Base-by-base conservation (phyloP, 2,329 filamentous ascomycete species). In the Neopestalotiopsis clavispora region DNA sequence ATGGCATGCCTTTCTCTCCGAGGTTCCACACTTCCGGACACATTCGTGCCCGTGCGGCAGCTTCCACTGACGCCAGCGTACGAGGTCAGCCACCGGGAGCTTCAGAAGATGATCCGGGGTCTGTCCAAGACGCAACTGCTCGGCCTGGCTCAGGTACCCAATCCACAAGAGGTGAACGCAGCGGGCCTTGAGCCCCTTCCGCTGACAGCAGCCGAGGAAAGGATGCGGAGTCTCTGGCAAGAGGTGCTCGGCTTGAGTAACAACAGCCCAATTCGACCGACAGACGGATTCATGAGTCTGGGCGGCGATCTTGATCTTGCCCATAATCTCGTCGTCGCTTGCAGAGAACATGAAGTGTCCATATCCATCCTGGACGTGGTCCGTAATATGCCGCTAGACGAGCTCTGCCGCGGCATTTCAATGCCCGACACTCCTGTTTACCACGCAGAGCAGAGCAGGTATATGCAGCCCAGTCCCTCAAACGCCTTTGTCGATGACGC, bases 41-140 rank as follows among this genome's bases (percentile, higher is more conserved):
- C 84, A 2, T 87, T 84, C 63, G 80, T 89, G 2, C 86, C 86
- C 0, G 76, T 88, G 28, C 80, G 80, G 60, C 74, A 79, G 12
- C 79, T 88, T 23, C 86, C 86, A 0, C 73, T 87, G 28, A 87
- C 85, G 0, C 78, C 81, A 0, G 85, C 84, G 0, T 79, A 87
- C 66, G 85, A 88, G 71, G 80, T 87, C 56, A 84, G 87, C 71
- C 80, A 84, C 1, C 78, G 81, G 20, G 82, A 82, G 66, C 80
- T 88, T 7, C 83, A 84, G 68, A 83, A 81, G 70, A 79, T 84
- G 69, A 82, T 84, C 34, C 73, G 80, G 0, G 79, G 80, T 0
- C 69, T 86, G 10, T 82, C 83, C 0, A 80, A 80, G 4, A 77
- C 82, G 1, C 81, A 87, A 68, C 78, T 88, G 0, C 68, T 84